These are phyloP conservation scores for Xylaria sp. DNA, from an alignment of 2,329 filamentous ascomycete genomes.

Conservation along the genomic window DNA sequence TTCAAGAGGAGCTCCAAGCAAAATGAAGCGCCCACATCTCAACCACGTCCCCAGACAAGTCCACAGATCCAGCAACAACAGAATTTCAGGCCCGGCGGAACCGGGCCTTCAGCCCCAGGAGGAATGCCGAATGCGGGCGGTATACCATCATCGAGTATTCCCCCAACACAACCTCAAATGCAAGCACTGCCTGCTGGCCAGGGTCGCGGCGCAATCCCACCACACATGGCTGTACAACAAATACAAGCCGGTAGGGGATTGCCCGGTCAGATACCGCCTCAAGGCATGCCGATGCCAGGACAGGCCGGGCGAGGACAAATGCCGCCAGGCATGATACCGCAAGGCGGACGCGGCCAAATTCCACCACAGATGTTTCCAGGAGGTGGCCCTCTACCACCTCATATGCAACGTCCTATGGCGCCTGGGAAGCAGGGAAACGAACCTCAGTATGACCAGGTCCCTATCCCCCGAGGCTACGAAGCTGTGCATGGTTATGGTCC, in stretches of 20 bases:
- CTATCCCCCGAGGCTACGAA: conserved; percentile 50
- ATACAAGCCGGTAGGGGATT: conserved; percentile 37
- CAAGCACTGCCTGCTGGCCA: conserved; percentile 38
- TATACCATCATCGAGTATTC: conserved; percentile 1
- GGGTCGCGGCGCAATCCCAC: conserved; percentile 35
- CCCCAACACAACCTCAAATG: conserved; percentile 18
- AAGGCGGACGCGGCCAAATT: conserved; percentile 40
- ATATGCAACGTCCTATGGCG: conserved; percentile 27
- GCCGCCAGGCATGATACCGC: conserved; percentile 25
- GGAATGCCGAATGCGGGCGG: conserved; percentile 1
- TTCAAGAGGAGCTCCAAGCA: conserved; percentile 47
- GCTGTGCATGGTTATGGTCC: conserved; percentile 50
- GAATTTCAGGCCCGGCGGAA: conserved; percentile 16
- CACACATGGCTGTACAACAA: conserved; percentile 38
- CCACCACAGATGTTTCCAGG: conserved; percentile 39
- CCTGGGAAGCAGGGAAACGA: conserved; percentile 38
- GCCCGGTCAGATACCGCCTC: conserved; percentile 19
- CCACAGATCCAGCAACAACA: conserved; percentile 36
- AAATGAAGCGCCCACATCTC: conserved; percentile 31
- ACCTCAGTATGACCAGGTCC: conserved; percentile 48
- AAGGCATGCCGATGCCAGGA: conserved; percentile 14
- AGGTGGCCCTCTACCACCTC: conserved; percentile 29
- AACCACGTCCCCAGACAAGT: conserved; percentile 38
- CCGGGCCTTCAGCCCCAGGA: conserved; percentile 4
- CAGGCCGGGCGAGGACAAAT: conserved; percentile 39